Evolutionary conservation across 495 filamentous ascomycete genomes (phyloP), one percentile per base, ranked within the genome.

Genomic region (Hapsidospora chrysogenum): DNA sequence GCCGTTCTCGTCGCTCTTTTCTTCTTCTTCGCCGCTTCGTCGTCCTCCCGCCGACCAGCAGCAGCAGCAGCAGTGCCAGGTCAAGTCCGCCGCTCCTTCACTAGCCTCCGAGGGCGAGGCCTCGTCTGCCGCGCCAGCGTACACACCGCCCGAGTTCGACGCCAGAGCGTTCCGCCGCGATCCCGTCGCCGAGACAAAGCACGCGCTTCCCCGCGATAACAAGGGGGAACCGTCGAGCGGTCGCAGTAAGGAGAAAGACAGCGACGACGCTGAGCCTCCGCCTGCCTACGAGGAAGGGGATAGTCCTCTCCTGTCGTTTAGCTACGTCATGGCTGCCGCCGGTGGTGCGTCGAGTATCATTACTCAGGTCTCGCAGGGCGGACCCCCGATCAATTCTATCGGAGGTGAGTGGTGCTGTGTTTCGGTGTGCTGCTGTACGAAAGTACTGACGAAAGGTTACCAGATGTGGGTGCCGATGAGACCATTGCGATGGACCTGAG

Each of bases 271-370:
- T 52, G 85, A 93, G 59, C 89, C 89, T 15, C 89, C 89, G 41
- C 89, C 89, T 31, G 89, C 89, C 26, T 97, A 97, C 53, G 84
- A 81, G 39, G 89, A 96, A 72, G 84, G 85, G 42, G 76, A 68
- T 38, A 94, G 83, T 58, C 92, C 92, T 33, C 74, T 97, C 54
- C 73, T 79, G 31, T 85, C 80, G 30, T 97, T 97, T 50, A 79
- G 81, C 47, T 97, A 94, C 74, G 76, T 92, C 46, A 96, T 96
- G 92, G 85, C 86, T 58, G 79, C 85, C 51, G 85, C 86, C 57
- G 86, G 85, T 67, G 89, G 85, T 57, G 82, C 85, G 44, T 77
- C 87, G 60, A 95, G 87, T 73, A 92, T 97, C 51, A 86, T 97
- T 58, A 97, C 89, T 57, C 89, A 97, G 63, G 89, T 97, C 36